Percentiles rank a stretch among this genome's conserved stretches.
Evolutionary conservation across 768 basidiomycete species (phyloP).

Genomic region (Leccinum fibrillosum): DNA sequence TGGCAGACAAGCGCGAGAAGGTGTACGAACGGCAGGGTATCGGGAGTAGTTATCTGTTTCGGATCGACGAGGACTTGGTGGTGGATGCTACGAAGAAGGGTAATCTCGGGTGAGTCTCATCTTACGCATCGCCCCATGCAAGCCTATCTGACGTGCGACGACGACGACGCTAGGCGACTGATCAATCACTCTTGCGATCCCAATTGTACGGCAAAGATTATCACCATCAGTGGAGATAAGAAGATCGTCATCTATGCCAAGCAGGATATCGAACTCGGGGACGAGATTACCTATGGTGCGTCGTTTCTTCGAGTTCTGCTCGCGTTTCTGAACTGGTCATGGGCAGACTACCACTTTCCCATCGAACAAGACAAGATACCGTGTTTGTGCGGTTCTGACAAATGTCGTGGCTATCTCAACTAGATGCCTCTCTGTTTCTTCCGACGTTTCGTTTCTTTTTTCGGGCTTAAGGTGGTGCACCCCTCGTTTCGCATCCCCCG

Average conservation of each 20-base stretch:
- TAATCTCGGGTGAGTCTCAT: constrained; percentile 79
- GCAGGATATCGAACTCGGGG: constrained; percentile 91
- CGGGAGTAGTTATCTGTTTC: constrained; percentile 95
- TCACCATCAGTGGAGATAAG: constrained; percentile 88
- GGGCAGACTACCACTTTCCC: constrained; percentile 95
- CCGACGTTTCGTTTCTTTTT: not conserved
- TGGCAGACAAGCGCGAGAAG: constrained; percentile 97
- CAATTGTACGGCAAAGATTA: constrained; percentile 87
- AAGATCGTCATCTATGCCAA: constrained; percentile 99
- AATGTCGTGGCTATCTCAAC: constrained; percentile 95
- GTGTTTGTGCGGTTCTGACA: constrained; percentile 84
- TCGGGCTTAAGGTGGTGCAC: not conserved
- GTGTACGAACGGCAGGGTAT: constrained; percentile 96
- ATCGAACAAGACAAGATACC: constrained; percentile 98
- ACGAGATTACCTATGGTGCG: constrained; percentile 96
- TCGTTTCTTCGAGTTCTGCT: constrained; percentile 3
- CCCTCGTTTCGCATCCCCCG: not conserved
- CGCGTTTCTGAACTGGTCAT: not conserved
- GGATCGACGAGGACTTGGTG: constrained; percentile 96
- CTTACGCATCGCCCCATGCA: not conserved
- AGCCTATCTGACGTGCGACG: constrained; percentile 8
- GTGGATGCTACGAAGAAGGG: constrained; percentile 99
- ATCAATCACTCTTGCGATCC: constrained; percentile 99
- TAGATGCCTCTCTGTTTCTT: constrained; percentile 39
- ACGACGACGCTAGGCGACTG: constrained; percentile 59